A percentile compares a stretch with the other conserved stretches of the same genome.
These are phyloP conservation scores for sunflower (Helianthus annuus) DNA, from an alignment of 129 eudicot genomes.

Conservation along the genomic window HanXRQr2.0-SUNRISE NC_035443.2:37004077-37004576, in stretches of 20 bases:
- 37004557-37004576: constrained; percentile 78
- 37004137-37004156: constrained; percentile 1
- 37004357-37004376: background rate
- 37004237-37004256: constrained; percentile 68
- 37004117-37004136: constrained; percentile 20
- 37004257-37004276: constrained; percentile 61
- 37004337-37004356: constrained; percentile 72
- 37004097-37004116: constrained; percentile 18
- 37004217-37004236: constrained; percentile 20
- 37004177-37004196: constrained; percentile 15
- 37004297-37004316: constrained; percentile 31
- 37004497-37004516: constrained; percentile 32
- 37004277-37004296: constrained; percentile 53
- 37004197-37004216: constrained; percentile 7
- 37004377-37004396: background rate
- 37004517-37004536: constrained; percentile 51
- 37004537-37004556: constrained; percentile 83
- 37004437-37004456: constrained; percentile 8
- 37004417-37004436: background rate
- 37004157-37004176: background rate
- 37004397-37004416: background rate
- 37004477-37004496: constrained; percentile 73
- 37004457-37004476: constrained; percentile 81
- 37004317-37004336: constrained; percentile 74
- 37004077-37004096: constrained; percentile 46